Base-by-base conservation (phyloP, 139 green algal genomes). In the Chlorella sp. region DNA sequence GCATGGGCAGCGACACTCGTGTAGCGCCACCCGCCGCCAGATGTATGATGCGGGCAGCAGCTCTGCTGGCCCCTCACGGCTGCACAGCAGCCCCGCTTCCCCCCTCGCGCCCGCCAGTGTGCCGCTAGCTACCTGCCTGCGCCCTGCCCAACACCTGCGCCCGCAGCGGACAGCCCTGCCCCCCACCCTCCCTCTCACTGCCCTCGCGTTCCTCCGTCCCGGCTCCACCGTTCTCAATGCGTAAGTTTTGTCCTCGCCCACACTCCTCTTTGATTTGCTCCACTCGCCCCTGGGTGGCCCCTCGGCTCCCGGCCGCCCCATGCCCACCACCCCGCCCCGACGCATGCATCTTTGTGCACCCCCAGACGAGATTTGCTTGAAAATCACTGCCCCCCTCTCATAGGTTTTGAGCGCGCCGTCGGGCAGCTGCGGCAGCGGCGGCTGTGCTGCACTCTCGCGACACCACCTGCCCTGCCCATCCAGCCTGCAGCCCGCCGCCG, bases 301-400 rank as follows among this genome's bases (percentile, higher is more conserved):
- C 71, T 39, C 71, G 32, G 71, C 71, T 32, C 30, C 68, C 71
- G 32, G 71, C 71, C 71, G 71, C 48, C 71, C 30, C 71, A 30
- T n/a, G 32, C 71, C 30, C 71, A 39, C 71, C 71, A 34, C 68
- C 21, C 68, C n/a, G 36, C 71, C 30, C 37, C 32, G 36, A 78
- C 71, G 71, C 71, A 78, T 78, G 71, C 71, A 78, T 30, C 71
- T 78, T 78, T 57, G 71, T 78, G 71, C 71, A n/a, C 36, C 71
- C 71, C 71, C 71, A 57, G 48, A 57, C 48, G 48, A 57, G 48
- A 57, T 57, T 9, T 57, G 48, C 48, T 57, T 57, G 48, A 57
- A 57, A 57, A 57, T 57, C 48, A 57, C 48, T 57, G 48, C 48
- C 48, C 48, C 48, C 48, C 9, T 57, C 48, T 57, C 9, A 57